Base-by-base conservation (phyloP, 2,329 filamentous ascomycete species). In the Ascochyta viciae-villosae region DNA sequence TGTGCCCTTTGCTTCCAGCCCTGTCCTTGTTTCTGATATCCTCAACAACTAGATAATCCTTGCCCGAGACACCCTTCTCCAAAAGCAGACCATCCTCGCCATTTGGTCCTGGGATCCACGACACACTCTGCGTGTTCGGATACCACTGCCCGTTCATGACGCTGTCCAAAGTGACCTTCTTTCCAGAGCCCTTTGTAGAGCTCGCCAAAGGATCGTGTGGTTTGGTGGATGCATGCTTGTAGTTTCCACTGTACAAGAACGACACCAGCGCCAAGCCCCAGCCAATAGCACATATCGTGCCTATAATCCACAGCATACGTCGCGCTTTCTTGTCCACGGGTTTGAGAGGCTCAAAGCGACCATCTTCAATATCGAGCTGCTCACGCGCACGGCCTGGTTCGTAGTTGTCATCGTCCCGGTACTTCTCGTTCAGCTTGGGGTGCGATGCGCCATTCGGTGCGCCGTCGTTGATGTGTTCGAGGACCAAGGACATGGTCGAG, bases 41-140 rank as follows among this genome's bases (percentile, higher is more conserved):
- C 72, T 96, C 90, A 0, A 97, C 91, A 1, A 95, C 85, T 50
- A 99, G 79, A 67, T 89, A 98, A 66, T 91, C 87, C 5, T 83
- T 86, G 1, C 74, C 70, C n/a, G 66, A 68, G 0, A 82, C 84
- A 46, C 82, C 87, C 67, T 85, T 83, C 75, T 96, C 90, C 19
- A 99, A 83, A 62, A 99, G 76, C 56, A 98, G 75, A 1, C 95
- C 95, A 72, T 99, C 95, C 71, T 92, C 87, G 13, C 88, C 89
- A 42, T 87, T 80, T 0, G 89, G 84, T 0, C 90, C 89, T 27
- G 84, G 82, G 45, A 95, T 89, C 91, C 91, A 96, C 62, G 84
- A 85, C 59, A 95, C 90, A 27, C 82, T 83, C 60, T 91, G 87
- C 40, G 78, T 82, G 34, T 76, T 77, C n/a, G 89, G 75, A 22